Conservation (phyloP, 768 basidiomycete species). For the Macrolepiota dolichaula region DNA sequence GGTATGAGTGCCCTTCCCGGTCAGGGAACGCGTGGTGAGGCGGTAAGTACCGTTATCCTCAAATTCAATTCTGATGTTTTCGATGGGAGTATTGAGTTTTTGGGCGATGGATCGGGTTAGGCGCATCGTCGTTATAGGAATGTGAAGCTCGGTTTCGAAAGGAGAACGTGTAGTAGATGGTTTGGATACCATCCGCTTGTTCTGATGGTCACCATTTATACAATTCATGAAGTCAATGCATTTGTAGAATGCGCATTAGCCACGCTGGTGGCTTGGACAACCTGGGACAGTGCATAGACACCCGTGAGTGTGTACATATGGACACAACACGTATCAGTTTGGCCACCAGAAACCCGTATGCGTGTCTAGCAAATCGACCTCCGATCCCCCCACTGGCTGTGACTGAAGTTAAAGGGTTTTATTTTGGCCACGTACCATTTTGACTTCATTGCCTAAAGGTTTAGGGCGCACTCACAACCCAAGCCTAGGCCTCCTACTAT, state of each 20-base stretch:
- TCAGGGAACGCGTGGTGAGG: neutral
- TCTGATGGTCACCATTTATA: neutral
- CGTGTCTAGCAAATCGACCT: too few relatives aligned
- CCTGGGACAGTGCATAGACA: neutral
- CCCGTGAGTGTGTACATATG: too few relatives aligned
- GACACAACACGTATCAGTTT: too few relatives aligned
- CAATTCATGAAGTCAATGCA: neutral
- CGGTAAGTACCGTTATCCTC: neutral
- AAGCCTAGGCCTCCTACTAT: too few relatives aligned
- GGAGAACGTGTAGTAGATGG: neutral
- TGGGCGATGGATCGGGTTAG: neutral
- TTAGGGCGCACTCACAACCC: too few relatives aligned
- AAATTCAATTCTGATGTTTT: neutral
- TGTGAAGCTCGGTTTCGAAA: neutral
- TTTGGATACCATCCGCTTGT: neutral
- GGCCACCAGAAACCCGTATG: too few relatives aligned
- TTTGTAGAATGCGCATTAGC: neutral
- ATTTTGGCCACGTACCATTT: too few relatives aligned
- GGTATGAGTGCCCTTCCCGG: slow-evolving; percentile 1
- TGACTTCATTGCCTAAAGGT: too few relatives aligned
- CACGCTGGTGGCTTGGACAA: neutral
- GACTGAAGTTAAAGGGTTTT: too few relatives aligned
- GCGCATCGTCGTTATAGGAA: neutral
- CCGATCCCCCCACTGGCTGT: too few relatives aligned
- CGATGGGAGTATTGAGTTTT: neutral